These are phyloP conservation scores for Dendrobium nobile DNA, from an alignment of 106 monocot genomes.

Conservation along the genomic window DNA sequence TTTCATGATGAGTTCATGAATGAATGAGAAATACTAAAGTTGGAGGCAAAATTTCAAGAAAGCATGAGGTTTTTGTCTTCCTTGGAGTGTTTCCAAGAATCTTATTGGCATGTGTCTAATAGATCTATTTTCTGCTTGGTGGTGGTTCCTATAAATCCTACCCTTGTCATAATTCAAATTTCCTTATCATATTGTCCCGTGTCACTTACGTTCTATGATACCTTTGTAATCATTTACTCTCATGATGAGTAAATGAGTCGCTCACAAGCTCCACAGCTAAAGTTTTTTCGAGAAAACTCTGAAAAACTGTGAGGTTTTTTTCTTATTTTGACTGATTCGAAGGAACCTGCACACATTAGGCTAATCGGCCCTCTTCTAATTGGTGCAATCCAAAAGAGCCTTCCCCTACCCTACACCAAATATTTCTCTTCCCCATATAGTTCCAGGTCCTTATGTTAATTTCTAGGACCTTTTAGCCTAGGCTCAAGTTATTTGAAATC, in stretches of 20 bases:
- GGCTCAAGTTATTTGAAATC: background rate
- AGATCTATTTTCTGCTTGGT: background rate
- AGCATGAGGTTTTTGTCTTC: background rate
- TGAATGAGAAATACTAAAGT: background rate
- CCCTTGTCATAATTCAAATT: background rate
- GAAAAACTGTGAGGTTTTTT: background rate
- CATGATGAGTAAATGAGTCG: background rate
- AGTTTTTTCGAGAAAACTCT: background rate
- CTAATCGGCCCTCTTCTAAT: background rate
- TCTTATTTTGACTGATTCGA: background rate
- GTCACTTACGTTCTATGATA: background rate
- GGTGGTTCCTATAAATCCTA: background rate
- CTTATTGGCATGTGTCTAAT: background rate
- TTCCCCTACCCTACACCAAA: background rate
- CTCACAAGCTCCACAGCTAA: background rate
- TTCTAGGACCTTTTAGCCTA: background rate
- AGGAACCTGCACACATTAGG: background rate
- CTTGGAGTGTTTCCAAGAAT: background rate
- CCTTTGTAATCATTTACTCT: background rate
- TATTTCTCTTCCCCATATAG: background rate
- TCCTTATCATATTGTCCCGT: background rate
- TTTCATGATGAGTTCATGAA: background rate
- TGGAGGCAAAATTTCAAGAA: background rate
- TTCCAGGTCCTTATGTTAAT: background rate
- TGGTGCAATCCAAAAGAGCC: background rate